These are phyloP conservation scores for Tephrocybe rancida DNA, from an alignment of 768 basidiomycete genomes.

Conservation along the genomic window DNA sequence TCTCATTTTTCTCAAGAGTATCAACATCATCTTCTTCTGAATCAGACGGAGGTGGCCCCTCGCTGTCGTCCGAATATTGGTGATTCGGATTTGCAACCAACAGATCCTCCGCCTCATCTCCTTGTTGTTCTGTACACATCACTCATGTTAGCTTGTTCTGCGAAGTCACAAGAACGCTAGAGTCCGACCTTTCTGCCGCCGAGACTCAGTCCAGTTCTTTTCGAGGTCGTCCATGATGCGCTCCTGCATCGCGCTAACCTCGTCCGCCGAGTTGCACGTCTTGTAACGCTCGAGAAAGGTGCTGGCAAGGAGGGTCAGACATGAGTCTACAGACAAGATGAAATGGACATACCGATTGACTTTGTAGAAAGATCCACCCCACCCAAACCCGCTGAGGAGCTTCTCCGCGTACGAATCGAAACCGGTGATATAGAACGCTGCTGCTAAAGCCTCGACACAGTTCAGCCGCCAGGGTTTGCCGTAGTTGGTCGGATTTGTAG, in stretches of 20 bases:
- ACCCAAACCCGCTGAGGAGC: conserved; percentile 82
- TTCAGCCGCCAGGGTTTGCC: conserved; percentile 97
- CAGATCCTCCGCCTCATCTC: conserved; percentile 53
- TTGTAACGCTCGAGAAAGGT: conserved; percentile 74
- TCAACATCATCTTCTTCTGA: conserved; percentile 22
- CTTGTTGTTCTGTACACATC: conserved; percentile 19
- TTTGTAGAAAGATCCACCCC: conserved; percentile 87
- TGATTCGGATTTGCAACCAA: conserved; percentile 75
- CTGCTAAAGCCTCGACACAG: conserved; percentile 93
- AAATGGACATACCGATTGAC: conserved; percentile 71
- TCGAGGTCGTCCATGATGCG: conserved; percentile 72
- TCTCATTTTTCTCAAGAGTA: not conserved
- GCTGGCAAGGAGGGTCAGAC: conserved; percentile 30
- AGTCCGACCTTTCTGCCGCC: conserved; percentile 49
- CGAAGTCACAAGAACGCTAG: not conserved
- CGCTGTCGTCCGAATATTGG: conserved; percentile 17
- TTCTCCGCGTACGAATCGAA: conserved; percentile 80
- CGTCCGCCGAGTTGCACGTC: conserved; percentile 64
- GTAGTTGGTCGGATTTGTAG: conserved; percentile 97
- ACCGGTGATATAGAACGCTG: conserved; percentile 92
- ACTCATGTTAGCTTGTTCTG: not conserved
- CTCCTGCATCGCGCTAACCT: conserved; percentile 64
- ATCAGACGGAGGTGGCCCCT: conserved; percentile 9
- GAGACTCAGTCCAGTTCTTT: conserved; percentile 56
- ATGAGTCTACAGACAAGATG: not conserved